Base-by-base conservation (phyloP, 164 flowering plant genomes). In the Vitis rupestris region DNA sequence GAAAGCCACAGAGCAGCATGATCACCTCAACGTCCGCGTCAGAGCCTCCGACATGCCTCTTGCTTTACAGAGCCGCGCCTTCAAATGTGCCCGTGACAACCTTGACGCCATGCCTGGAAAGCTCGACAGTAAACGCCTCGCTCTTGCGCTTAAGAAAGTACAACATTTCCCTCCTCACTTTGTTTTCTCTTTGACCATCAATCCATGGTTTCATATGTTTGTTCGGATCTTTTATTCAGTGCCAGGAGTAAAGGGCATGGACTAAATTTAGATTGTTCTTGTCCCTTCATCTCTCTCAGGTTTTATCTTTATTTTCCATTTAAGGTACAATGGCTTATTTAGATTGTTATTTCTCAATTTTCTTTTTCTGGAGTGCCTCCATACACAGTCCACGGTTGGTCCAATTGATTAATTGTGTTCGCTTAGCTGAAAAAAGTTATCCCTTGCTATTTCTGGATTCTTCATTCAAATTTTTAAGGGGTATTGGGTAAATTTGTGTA, bases 131-230 rank as follows among this genome's bases (percentile, higher is more conserved):
- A 94, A 92, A 79, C 82, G 90, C 74, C 76, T 94, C 16, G 99
- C 99, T 67, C 97, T 94, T 62, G 87, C 93, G 17, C 93, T 92
- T 30, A 92, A 94, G 66, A 94, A 87, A 94, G 99, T 87, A 63
- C 13, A 48, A 10, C 11, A 17, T 8, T 59, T 14, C 61, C 11
- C 19, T 63, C 12, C 4, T 13, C n/a, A 50, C 10, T 31, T 13
- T 62, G 44, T 50, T 55, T 55, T 3, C 13, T 50, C 27, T 61
- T 29, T 60, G 37, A 10, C 48, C 31, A 7, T 66, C 51, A 30
- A 17, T 37, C 14, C n/a, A 12, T 14, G 50, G n/a, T 14, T 14
- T n/a, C 13, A 37, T 37, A 4, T 10, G 27, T 59, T 27, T 59
- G 3, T 27, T 59, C 13, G 60, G 30, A 10, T 27, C 13, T 27